Evolutionary conservation across 2,329 filamentous ascomycete species (phyloP).

Genomic region (Aspergillus sp.): DNA sequence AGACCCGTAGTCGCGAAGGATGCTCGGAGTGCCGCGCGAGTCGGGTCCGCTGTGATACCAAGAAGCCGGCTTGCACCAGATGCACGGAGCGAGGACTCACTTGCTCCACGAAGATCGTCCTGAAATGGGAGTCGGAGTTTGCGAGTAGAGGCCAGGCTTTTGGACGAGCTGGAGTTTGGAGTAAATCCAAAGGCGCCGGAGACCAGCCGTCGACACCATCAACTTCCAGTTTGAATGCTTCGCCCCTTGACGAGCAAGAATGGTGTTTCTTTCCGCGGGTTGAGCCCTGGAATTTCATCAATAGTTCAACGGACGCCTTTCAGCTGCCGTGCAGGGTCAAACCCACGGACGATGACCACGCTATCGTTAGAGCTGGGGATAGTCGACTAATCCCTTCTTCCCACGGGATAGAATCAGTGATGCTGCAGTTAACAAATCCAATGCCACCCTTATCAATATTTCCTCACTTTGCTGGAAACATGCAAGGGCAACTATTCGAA

Average conservation of each 20-base stretch:
- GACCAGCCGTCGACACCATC: constrained; percentile 18
- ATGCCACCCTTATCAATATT: constrained; percentile 26
- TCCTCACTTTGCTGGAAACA: constrained; percentile 28
- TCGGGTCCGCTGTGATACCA: constrained; percentile 43
- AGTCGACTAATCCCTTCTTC: background rate
- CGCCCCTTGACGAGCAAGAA: constrained; percentile 21
- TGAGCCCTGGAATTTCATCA: constrained; percentile 33
- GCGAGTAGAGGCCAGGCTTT: constrained; percentile 42
- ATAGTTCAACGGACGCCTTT: constrained; percentile 30
- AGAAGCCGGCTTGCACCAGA: constrained; percentile 38
- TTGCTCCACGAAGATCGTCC: constrained; percentile 37
- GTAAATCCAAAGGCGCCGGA: constrained; percentile 25
- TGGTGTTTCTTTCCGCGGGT: constrained; percentile 30
- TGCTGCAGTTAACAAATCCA: constrained; percentile 8
- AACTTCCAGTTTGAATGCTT: constrained; percentile 16
- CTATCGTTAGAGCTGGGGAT: constrained; percentile 14
- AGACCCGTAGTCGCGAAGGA: constrained; percentile 41
- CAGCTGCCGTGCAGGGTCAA: constrained; percentile 27
- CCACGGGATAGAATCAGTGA: background rate
- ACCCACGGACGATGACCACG: constrained; percentile 24
- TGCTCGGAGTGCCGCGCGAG: constrained; percentile 43
- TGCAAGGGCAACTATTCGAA: constrained; percentile 35
- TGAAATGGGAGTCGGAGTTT: constrained; percentile 44
- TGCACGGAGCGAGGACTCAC: constrained; percentile 36
- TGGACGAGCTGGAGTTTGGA: constrained; percentile 45